Percentiles rank a stretch among this genome's conserved stretches.
Evolutionary conservation across 2,329 filamentous ascomycete species (phyloP).

Genomic region (Diaporthe eres): DNA sequence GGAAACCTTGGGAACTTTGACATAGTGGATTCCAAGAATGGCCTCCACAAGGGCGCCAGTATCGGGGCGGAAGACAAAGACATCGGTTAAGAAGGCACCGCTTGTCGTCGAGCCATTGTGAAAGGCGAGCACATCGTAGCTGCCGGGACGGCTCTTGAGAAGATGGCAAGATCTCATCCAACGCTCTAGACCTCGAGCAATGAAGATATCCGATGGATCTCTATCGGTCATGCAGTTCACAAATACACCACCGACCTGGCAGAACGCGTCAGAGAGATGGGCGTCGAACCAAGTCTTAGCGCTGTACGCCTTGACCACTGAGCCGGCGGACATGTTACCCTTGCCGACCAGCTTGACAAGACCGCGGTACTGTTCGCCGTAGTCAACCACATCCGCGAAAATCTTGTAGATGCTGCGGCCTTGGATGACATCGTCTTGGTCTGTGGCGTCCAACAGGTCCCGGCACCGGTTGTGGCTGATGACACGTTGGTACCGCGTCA

Average conservation of each 20-base stretch:
- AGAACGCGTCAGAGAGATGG: too few species aligned
- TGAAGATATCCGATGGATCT: not conserved
- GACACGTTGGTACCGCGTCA: not conserved
- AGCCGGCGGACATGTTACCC: too few species aligned
- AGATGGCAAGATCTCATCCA: not conserved
- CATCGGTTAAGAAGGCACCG: not conserved
- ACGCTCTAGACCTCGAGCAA: not conserved
- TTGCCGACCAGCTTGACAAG: too few species aligned
- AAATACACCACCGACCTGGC: too few species aligned
- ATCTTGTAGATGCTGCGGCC: too few species aligned
- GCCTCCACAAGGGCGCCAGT: not conserved
- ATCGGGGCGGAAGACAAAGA: not conserved
- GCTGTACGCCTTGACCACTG: conserved; percentile 35
- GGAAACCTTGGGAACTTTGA: too few species aligned
- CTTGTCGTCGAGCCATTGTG: not conserved
- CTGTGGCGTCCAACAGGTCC: not conserved
- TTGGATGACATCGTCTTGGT: too few species aligned
- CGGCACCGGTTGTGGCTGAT: too few species aligned
- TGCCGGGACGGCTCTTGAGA: not conserved
- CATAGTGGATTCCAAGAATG: not conserved
- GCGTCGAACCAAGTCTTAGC: not conserved
- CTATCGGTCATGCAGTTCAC: too few species aligned
- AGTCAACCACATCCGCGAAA: too few species aligned
- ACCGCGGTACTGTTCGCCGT: too few species aligned
- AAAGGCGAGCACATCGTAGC: not conserved